Evolutionary conservation across 306 rosid species (phyloP).

Genomic region (Styphnolobium japonicum): DNA sequence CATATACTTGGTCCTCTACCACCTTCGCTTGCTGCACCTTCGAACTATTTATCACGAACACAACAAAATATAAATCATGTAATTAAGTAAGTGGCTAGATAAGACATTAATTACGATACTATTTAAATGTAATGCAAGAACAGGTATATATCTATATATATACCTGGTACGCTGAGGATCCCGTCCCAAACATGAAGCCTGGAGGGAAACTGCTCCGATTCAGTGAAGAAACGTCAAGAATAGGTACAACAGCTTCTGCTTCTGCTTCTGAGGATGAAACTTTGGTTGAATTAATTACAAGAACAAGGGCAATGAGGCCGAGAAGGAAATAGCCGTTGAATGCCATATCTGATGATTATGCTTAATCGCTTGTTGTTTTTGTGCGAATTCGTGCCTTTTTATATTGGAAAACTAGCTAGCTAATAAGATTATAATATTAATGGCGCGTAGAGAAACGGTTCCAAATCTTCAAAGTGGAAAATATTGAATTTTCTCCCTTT

Average conservation of each 20-base stretch:
- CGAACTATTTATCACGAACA: conserved; percentile 31
- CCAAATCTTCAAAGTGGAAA: too few relatives aligned
- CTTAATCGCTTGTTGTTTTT: background rate
- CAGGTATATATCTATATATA: background rate
- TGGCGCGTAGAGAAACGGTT: too few relatives aligned
- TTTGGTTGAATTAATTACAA: background rate
- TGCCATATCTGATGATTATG: background rate
- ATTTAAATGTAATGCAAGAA: too few relatives aligned
- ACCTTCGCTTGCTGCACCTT: conserved; percentile 53
- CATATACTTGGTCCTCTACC: conserved; percentile 51
- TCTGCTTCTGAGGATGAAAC: background rate
- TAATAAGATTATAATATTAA: too few relatives aligned
- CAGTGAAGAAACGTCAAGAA: conserved; percentile 22
- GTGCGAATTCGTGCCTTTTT: background rate
- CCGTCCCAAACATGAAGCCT: conserved; percentile 16
- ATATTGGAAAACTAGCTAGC: background rate
- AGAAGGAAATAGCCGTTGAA: background rate
- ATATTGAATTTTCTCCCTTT: too few relatives aligned
- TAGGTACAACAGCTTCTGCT: background rate
- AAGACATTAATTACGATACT: too few relatives aligned
- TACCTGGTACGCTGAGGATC: conserved; percentile 11
- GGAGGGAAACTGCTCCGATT: conserved; percentile 12
- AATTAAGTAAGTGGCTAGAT: background rate
- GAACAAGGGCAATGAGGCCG: background rate
- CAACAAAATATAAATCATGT: background rate